Evolutionary conservation across 331 rosid genomes (phyloP), one percentile per base, ranked within the genome.

Genomic region (Quercus tomentella): DNA sequence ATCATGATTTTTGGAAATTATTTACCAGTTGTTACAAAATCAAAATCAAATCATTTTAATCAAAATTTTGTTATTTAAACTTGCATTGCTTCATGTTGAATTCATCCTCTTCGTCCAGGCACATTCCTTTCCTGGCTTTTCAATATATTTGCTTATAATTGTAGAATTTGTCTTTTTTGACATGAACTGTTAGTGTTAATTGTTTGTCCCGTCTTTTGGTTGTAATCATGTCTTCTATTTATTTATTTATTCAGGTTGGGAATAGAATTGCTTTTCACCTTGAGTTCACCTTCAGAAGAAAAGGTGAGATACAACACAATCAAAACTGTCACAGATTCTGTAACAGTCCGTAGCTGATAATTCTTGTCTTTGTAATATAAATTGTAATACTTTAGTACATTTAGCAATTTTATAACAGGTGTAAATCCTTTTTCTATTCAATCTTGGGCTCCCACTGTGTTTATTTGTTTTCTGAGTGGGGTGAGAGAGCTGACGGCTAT

Each of bases 241-340:
- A 5, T 20, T 25, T 56, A 37, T n/a, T 6, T 4, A 51, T 12
- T 55, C 82, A 87, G 91, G 84, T 85, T 85, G 89, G 88, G 82
- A 41, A 62, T 79, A 74, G 74, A 85, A 69, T 68, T 67, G 69
- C 70, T 51, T 67, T 81, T 81, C 57, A 78, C 69, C 35, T 73
- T 79, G 74, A 65, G 80, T 74, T 79, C 74, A 78, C 77, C 75
- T 86, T 79, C 82, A 68, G 80, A 62, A 77, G 55, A 61, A 81
- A 70, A 70, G 84, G 79, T 70, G 66, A 79, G 69, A 67, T 62
- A 63, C 81, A 51, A 73, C 79, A n/a, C 56, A 57, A 55, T 52
- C 88, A 77, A 61, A 82, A 61, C 61, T 82, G 84, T 82, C 68
- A 71, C 80, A 25, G 52, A 61, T 70, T 81, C 84, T 25, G 70